Conservation (phyloP, 164 flowering plant species). For the Magnolia officinalis region DNA sequence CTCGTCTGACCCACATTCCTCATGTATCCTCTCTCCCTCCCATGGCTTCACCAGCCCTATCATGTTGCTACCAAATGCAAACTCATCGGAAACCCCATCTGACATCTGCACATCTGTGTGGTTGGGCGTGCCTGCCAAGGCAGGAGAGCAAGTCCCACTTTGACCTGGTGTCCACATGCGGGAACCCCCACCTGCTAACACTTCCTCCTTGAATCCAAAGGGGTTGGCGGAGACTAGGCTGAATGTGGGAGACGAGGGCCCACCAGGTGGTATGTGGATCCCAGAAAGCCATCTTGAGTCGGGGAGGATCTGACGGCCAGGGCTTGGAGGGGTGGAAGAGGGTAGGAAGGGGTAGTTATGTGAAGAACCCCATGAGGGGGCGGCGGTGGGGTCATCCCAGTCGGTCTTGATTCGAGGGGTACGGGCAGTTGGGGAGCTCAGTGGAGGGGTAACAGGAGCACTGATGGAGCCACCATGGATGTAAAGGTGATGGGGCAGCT, state of each 20-base stretch:
- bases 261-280: slow-evolving; percentile 23
- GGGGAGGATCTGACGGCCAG: slow-evolving; percentile 62
- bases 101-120: slow-evolving; percentile 80
- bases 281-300: slow-evolving; percentile 66
- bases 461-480: slow-evolving; percentile 80
- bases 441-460: slow-evolving; percentile 93
- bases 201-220: slow-evolving; percentile 19
- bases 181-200: slow-evolving; percentile 48
- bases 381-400: slow-evolving; percentile 54
- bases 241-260: slow-evolving; percentile 29
- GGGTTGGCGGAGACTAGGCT: slow-evolving; percentile 18
- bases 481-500: slow-evolving; percentile 56
- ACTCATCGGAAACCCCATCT: slow-evolving; percentile 72
- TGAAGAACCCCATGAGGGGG: slow-evolving; percentile 36
- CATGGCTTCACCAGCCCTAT: slow-evolving; percentile 80
- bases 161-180: slow-evolving; percentile 97
- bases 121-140: slow-evolving; percentile 53
- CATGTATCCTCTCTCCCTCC: slow-evolving; percentile 98
- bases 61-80: slow-evolving; percentile 75
- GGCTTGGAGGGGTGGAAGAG: slow-evolving; percentile 78
- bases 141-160: slow-evolving; percentile 96
- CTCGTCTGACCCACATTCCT: slow-evolving; percentile 84
- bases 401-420: slow-evolving; percentile 57
- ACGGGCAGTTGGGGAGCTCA: slow-evolving; percentile 79
- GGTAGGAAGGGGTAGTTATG: slow-evolving; percentile 49